phyloP scores from a whole-genome alignment of 768 basidiomycete genomes.

The Galerina marginata region DNA sequence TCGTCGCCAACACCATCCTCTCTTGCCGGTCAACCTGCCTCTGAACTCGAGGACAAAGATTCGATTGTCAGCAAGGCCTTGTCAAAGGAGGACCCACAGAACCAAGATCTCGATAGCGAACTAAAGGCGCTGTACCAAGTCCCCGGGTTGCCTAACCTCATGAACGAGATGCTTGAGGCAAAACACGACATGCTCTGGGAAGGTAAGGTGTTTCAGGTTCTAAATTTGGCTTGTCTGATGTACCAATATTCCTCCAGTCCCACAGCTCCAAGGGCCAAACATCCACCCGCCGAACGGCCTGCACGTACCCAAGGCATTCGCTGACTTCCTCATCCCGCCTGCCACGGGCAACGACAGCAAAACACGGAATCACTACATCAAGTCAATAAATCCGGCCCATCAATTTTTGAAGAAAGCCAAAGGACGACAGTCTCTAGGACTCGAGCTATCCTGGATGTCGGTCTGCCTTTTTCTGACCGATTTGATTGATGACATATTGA shows the following conservation, averaged over 20 bases:
- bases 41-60: constrained; percentile 7
- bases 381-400: constrained; percentile 8
- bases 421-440: constrained; percentile 60
- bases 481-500: constrained; percentile 1
- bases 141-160: constrained; percentile 37
- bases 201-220: constrained; percentile 37
- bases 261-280: constrained; percentile 58
- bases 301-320: constrained; percentile 37
- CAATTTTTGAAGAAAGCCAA: constrained; percentile 58
- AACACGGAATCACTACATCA: constrained; percentile 1
- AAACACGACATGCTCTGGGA: constrained; percentile 59
- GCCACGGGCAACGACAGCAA: constrained; percentile 3
- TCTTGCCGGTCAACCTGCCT: constrained; percentile 31
- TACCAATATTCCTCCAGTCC: constrained; percentile 46
- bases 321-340: constrained; percentile 29
- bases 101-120: constrained; percentile 32
- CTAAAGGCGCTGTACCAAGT: constrained; percentile 37
- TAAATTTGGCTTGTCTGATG: neutral
- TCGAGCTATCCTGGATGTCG: constrained; percentile 74
- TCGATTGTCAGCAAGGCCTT: neutral
- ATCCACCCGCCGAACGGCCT: constrained; percentile 38
- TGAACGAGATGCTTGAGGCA: constrained; percentile 62
- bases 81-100: neutral
- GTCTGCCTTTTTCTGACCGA: constrained; percentile 22
- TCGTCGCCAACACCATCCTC: constrained; percentile 21